Conservation (phyloP, 768 basidiomycete species). For the Rickenella mellea region DNA sequence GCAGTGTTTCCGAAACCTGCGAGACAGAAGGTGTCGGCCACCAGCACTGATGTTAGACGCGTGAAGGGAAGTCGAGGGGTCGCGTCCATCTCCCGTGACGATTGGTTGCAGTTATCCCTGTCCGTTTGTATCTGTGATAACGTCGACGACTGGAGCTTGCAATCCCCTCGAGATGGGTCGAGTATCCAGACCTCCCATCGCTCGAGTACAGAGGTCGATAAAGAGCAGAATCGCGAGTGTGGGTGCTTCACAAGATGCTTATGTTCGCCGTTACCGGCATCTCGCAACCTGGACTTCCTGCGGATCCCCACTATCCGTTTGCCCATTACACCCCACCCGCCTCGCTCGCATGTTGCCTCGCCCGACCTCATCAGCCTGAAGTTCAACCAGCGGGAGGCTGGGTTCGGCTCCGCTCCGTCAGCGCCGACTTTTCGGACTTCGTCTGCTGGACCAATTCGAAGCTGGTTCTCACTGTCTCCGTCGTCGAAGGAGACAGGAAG, state of each 20-base stretch:
- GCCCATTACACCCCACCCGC: constrained; percentile 62
- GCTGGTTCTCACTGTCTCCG: constrained; percentile 28
- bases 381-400: constrained; percentile 1
- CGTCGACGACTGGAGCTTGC: constrained; percentile 38
- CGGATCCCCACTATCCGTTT: constrained; percentile 62
- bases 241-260: constrained; percentile 2
- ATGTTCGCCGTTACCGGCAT: constrained; percentile 20
- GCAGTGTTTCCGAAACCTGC: constrained; percentile 78
- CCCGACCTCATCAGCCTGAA: constrained; percentile 9
- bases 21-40: constrained; percentile 39
- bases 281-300: constrained; percentile 40
- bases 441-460: constrained; percentile 11
- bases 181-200: constrained; percentile 82
- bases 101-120: constrained; percentile 9
- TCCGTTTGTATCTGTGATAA: constrained; percentile 35
- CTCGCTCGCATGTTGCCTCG: constrained; percentile 54
- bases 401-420: constrained; percentile 32
- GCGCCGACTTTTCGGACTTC: constrained; percentile 28
- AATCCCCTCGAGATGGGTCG: constrained; percentile 36
- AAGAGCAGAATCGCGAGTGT: constrained; percentile 2
- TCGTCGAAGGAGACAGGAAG: constrained; percentile 34
- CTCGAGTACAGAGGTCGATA: constrained; percentile 50
- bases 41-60: constrained; percentile 54
- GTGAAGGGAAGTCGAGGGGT: constrained; percentile 70
- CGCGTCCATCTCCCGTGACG: constrained; percentile 7